Evolutionary conservation across 208 protist genomes (phyloP), one percentile per base, ranked within the genome.

Genomic region (Porcisia hertigi): DNA sequence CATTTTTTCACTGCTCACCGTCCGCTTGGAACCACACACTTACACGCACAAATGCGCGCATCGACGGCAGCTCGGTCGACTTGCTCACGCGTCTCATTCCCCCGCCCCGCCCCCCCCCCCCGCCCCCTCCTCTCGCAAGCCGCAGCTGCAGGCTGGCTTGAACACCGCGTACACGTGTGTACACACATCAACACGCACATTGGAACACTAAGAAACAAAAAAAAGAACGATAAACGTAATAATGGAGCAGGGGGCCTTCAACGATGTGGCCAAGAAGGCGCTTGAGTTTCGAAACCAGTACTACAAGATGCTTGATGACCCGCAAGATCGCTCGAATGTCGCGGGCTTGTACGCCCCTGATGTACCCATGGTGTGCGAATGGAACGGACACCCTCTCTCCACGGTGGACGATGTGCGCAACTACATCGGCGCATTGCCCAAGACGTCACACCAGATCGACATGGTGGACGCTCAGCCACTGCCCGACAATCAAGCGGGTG

Each of bases 391-490:
- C 79, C 53, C 77, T 12, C 86, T 96, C 23, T 39, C 80, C n/a
- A 86, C 84, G 20, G 76, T 83, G 1, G 74, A 80, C 2, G 80
- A 83, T 34, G 83, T 97, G n/a, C 63, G 73, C n/a, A 65, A 81
- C 67, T 96, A 97, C 82, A 82, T 97, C 25, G 60, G 74, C 43
- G 76, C 66, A 9, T 82, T 97, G 6, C 90, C 89, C 20, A 90
- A 87, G 67, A 97, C 93, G 18, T 82, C 43, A 8, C 93, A 97
- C 75, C 84, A 96, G 55, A 77, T 96, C 18, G 90, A 96, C 73
- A 88, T 85, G 55, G 88, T 96, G 25, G 93, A 97, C 59, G 93
- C 93, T n/a, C 93, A 97, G 73, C 93, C 93, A n/a, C 86, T 97
- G 20, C 93, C 93, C 4, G 92, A 87, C 57, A 94, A 94, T 76